Evolutionary conservation across 257 asterid species (phyloP).

Genomic region (Penstemon davidsonii): DNA sequence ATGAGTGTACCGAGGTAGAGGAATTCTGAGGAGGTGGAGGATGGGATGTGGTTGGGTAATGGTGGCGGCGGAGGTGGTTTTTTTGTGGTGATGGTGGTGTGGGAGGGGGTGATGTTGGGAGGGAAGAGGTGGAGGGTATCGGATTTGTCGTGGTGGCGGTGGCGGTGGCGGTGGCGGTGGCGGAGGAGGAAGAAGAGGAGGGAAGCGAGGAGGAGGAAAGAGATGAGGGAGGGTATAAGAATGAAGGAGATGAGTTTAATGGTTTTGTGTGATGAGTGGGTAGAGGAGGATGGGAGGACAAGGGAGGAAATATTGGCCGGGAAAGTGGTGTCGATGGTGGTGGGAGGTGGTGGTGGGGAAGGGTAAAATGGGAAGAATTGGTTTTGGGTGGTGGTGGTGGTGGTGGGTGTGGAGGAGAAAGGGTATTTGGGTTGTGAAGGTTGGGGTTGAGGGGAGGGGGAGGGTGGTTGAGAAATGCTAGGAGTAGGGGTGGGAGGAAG

Average conservation of each 20-base stretch:
- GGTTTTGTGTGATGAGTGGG: slow-evolving; percentile 52
- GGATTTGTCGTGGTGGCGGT: slow-evolving; percentile 33
- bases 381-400: slow-evolving; percentile 29
- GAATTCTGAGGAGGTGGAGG: slow-evolving; percentile 70
- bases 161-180: slow-evolving; percentile 35
- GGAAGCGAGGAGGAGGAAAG: slow-evolving; percentile 37
- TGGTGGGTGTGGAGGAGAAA: slow-evolving; percentile 55
- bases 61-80: slow-evolving; percentile 45
- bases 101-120: slow-evolving; percentile 38
- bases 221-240: slow-evolving; percentile 46
- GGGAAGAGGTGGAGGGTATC: slow-evolving; percentile 72
- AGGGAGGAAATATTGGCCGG: slow-evolving; percentile 94
- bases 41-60: slow-evolving; percentile 46
- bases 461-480: slow-evolving; percentile 46
- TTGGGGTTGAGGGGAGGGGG: slow-evolving; percentile 41
- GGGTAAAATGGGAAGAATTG: slow-evolving; percentile 60
- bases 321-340: slow-evolving; percentile 45
- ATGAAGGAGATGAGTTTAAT: slow-evolving; percentile 60
- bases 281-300: slow-evolving; percentile 60
- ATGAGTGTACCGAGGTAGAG: slow-evolving; percentile 75
- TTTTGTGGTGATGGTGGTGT: slow-evolving; percentile 28
- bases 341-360: slow-evolving; percentile 55
- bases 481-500: slow-evolving; percentile 32
- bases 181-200: slow-evolving; percentile 52
- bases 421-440: slow-evolving; percentile 64